A percentile compares a stretch with the other conserved stretches of the same genome.
Evolutionary conservation across 1,139 yeast genomes (phyloP).

Genomic region (Candida buenavistaensis): DNA sequence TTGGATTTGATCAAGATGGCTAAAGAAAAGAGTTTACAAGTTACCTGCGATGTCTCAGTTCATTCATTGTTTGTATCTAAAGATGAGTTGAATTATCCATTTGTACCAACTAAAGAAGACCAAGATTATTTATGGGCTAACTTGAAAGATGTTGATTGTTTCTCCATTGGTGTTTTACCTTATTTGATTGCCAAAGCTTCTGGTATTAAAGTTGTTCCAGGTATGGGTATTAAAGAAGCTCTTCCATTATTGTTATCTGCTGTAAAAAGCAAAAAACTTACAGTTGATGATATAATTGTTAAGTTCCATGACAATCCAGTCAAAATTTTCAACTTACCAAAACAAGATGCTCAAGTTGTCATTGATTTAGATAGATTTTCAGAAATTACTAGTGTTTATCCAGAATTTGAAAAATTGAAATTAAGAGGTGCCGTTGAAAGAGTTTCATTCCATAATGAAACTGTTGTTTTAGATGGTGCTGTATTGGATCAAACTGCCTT

Average conservation of each 20-base stretch:
- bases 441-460: conserved; percentile 74
- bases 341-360: conserved; percentile 76
- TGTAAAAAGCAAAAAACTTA: conserved; percentile 69
- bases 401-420: conserved; percentile 51
- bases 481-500: conserved; percentile 55
- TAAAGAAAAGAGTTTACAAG: conserved; percentile 75
- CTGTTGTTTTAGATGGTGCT: conserved; percentile 83
- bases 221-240: conserved; percentile 77
- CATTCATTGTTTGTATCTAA: conserved; percentile 76
- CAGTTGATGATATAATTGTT: conserved; percentile 67
- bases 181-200: conserved; percentile 66
- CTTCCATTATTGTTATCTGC: conserved; percentile 83
- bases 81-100: conserved; percentile 64
- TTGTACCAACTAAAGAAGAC: conserved; percentile 79
- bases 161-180: conserved; percentile 84
- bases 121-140: conserved; percentile 82
- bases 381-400: conserved; percentile 46
- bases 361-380: conserved; percentile 74
- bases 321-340: conserved; percentile 79
- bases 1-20: conserved; percentile 83
- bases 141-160: conserved; percentile 74
- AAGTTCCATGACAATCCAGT: conserved; percentile 84
- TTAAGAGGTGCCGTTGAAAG: conserved; percentile 85
- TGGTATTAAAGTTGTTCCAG: conserved; percentile 62
- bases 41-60: conserved; percentile 89